Base-by-base conservation (phyloP, 164 flowering plant genomes). In the Cinnamomum chago region DNA sequence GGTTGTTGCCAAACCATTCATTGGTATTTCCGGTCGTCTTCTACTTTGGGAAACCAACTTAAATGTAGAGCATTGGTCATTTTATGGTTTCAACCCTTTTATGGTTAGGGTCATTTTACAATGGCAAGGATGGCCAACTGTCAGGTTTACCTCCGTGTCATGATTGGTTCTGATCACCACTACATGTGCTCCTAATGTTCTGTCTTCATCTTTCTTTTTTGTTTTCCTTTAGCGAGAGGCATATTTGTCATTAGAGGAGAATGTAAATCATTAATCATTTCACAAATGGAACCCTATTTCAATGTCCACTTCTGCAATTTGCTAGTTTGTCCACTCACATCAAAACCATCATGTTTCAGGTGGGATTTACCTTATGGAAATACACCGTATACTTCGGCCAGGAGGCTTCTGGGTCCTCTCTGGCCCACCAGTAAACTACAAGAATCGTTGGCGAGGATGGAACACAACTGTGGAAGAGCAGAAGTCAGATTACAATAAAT, bases 351-450 rank as follows among this genome's bases (percentile, higher is more conserved):
- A 14, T 75, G 11, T 76, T 83, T 75, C 84, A 95, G 99, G 99
- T 82, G 99, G 99, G 78, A 78, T 96, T 58, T 96, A 96, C 84
- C 97, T 96, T 70, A 81, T 96, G 5, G 99, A 96, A 79, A 71
- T 96, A 64, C 90, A 94, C 72, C 94, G 99, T 11, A 90, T 96
- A 27, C 98, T 96, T 33, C 92, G 99, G 58, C 98, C 99, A 24
- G 99, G 99, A 33, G 99, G 98, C 35, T 96, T 96, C 82, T 96
- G 98, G 98, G 90, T 94, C 68, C 86, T 96, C 13, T 96, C 99
- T 75, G 99, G 99, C 25, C 99, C 99, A n/a, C 99, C 99, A 15
- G 93, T 96, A 65, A 95, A 95, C 88, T 95, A 92, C 70, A 88
- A 93, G 74, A 78, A 85, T 81, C 88, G 89, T 2, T 95, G 99